Evolutionary conservation across 2,329 filamentous ascomycete genomes (phyloP), one percentile per base, ranked within the genome.

Genomic region (Ophioceras dolichostomum): DNA sequence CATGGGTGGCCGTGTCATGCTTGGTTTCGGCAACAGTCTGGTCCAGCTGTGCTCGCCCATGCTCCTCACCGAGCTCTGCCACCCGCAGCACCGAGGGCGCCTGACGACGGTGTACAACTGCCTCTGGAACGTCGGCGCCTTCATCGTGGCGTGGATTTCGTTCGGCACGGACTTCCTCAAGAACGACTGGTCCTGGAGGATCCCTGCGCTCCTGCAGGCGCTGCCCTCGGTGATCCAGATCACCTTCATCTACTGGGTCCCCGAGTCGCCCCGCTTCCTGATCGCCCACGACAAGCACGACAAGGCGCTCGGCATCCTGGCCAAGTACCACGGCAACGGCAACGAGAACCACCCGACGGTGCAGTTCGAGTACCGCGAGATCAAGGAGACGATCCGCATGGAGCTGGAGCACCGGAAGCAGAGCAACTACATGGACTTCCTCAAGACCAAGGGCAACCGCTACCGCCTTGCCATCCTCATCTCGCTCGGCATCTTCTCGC

Each of bases 301-400:
- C 10, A 60, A 73, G 45, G 74, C 73, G 5, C 59, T 73, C 22
- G 43, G 54, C 2, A 68, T 73, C 8, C 64, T 79, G 3, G 62
- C 64, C 31, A 63, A 65, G 38, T 73, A 72, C 46, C 74, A 78
- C 47, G 73, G 64, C 43, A 69, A 71, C 44, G 70, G 70, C 39
- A 60, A 73, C 46, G 47, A 41, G 29, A 54, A 66, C 41, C 59
- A 75, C 52, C 54, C 65, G 10, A 66, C 65, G 13, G 74, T 78
- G 5, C 67, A 74, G 46, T 70, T 72, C 48, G 71, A 77, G 49
- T 74, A 62, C 54, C 60, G 61, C 26, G 73, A 78, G 54, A 77
- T 78, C 52, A 67, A 66, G 52, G 68, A 74, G 49, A 74, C 71
- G 64, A 29, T 47, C 13, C 34, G 36, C 13, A 22, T 42, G 6